These are phyloP conservation scores for Anethum foeniculum DNA, from an alignment of 140 eudicot genomes.

Conservation along the genomic window DNA sequence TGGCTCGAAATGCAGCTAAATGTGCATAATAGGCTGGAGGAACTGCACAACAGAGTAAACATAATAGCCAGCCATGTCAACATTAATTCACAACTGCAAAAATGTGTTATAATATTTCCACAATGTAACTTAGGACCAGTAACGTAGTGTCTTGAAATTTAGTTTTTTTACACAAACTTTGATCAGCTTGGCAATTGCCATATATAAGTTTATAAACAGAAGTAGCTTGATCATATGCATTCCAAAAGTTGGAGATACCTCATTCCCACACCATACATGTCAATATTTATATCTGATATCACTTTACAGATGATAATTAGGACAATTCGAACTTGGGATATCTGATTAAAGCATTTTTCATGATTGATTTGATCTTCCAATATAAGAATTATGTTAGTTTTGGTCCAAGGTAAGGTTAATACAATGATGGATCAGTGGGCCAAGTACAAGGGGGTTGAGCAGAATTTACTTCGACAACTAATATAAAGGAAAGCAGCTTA, in stretches of 20 bases:
- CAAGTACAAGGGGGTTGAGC: neutral
- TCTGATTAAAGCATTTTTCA: neutral
- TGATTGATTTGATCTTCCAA: neutral
- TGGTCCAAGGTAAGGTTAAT: neutral
- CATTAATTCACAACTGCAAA: neutral
- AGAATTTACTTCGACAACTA: neutral
- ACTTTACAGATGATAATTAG: neutral
- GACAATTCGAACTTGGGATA: neutral
- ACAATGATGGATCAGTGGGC: neutral
- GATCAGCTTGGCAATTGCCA: neutral
- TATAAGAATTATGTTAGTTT: neutral
- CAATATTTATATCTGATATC: neutral
- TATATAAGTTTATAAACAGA: neutral
- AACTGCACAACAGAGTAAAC: conserved; percentile 36
- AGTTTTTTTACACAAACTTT: neutral
- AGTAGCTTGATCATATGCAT: neutral
- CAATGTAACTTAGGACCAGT: neutral
- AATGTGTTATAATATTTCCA: neutral
- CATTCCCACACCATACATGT: neutral
- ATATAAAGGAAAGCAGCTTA: conserved; percentile 20
- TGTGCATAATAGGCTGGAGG: conserved; percentile 92
- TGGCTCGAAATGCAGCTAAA: conserved; percentile 78
- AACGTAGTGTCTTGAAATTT: neutral
- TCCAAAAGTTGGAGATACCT: neutral
- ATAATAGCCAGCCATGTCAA: neutral